A percentile compares a stretch with the other conserved stretches of the same genome.
These are phyloP conservation scores for Groenewaldozyma salmanticensis DNA, from an alignment of 805 yeast genomes.

Conservation along the genomic window DNA sequence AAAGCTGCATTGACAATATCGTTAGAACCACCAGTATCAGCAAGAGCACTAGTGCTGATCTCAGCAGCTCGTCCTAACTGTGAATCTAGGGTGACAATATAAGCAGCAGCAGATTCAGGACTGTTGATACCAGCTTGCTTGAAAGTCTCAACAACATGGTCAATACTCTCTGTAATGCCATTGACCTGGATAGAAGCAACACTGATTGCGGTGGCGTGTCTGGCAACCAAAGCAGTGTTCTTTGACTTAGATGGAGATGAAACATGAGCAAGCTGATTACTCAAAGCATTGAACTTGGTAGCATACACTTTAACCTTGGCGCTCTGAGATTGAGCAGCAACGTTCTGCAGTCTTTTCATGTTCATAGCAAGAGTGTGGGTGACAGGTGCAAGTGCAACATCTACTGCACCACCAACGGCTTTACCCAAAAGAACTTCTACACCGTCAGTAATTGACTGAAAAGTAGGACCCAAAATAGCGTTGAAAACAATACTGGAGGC, in stretches of 20 bases:
- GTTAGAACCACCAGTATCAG: not conserved
- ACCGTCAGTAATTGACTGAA: slow-evolving; percentile 18
- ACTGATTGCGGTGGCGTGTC: slow-evolving; percentile 6
- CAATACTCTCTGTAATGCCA: not conserved
- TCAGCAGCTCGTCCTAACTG: not conserved
- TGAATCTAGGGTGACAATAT: not conserved
- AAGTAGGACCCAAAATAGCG: slow-evolving; percentile 15
- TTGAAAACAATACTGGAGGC: slow-evolving; percentile 8
- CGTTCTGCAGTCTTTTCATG: slow-evolving; percentile 4
- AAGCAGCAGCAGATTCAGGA: not conserved
- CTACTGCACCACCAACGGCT: slow-evolving; percentile 12
- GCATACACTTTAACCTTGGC: slow-evolving; percentile 6
- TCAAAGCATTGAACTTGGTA: slow-evolving; percentile 3
- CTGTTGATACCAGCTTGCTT: not conserved
- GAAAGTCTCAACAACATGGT: not conserved
- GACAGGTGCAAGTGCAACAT: slow-evolving; percentile 9
- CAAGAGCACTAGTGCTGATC: not conserved
- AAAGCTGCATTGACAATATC: not conserved
- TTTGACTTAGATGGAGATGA: not conserved
- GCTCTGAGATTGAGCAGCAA: slow-evolving; percentile 10
- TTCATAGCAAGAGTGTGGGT: slow-evolving; percentile 4
- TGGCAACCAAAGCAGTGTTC: not conserved
- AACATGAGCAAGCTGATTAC: slow-evolving; percentile 4
- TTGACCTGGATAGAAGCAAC: not conserved
- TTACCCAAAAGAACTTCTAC: slow-evolving; percentile 18